Base-by-base conservation (phyloP, 2,329 filamentous ascomycete genomes). In the Mycosphaerella arachidis region DNA sequence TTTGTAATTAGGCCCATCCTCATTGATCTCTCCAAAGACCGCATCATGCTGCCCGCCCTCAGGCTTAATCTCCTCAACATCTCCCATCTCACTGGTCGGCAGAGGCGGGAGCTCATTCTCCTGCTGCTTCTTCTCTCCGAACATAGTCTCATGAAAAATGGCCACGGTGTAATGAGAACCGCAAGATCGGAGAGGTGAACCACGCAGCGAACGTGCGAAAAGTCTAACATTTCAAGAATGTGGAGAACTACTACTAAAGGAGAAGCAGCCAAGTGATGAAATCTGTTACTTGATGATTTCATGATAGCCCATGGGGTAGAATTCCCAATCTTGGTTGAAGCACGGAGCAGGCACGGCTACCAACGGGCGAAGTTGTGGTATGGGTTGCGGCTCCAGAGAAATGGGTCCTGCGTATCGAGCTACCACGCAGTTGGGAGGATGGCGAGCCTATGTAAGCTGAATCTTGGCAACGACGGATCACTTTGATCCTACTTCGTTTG, bases 71-170 rank as follows among this genome's bases (percentile, higher is more conserved):
- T 56, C 60, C 40, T 66, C 58, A 12, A 66, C 57, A 20, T 63
- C 60, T 30, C 63, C 65, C 53, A 62, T 56, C 27, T 57, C 57
- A 20, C 53, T 51, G 16, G 65, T 62, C 27, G 54, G 55, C n/a
- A 67, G 56, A 20, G 58, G 61, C 35, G 57, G 53, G 20, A 64
- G 58, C 16, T 64, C 62, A 37, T 68, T 61, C 24, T 53, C 58
- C 4, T 35, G 13, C 16, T 37, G 24, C 56, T 65, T 63, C 56
- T 63, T 65, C 40, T 64, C 63, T 7, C 56, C 50, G 52, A 55
- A 57, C 60, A 63, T 63, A 46, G 20, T 59, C 33, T 35, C 31
- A 12, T 35, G 31, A 35, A 35, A 12, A 35, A 1, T 35, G 7
- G 24, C 31, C 1, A 35, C 5, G 31, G 31, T 8, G 31, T 35